These are phyloP conservation scores for Trametes cinnabarina DNA, from an alignment of 768 basidiomycete species.

Conservation along the genomic window DNA sequence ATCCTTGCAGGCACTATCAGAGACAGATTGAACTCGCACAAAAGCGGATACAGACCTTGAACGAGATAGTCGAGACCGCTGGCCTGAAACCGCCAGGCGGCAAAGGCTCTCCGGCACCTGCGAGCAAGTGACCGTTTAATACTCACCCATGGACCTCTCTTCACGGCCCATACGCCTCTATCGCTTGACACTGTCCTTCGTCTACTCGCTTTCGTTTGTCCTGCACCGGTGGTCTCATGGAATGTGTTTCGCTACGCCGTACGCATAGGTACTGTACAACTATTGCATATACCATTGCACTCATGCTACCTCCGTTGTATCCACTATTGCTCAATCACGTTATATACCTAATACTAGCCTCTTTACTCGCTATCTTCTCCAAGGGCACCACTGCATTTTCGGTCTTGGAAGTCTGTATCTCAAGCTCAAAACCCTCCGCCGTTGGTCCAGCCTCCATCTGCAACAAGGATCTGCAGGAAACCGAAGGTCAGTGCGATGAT, in stretches of 20 bases:
- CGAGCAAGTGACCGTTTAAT: background rate
- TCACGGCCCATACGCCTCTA: background rate
- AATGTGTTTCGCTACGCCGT: background rate
- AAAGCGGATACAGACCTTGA: slow-evolving; percentile 62
- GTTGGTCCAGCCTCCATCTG: slow-evolving; percentile 46
- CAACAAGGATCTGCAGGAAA: slow-evolving; percentile 40
- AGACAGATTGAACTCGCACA: slow-evolving; percentile 54
- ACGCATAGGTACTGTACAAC: slow-evolving; percentile 17
- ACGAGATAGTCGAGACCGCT: slow-evolving; percentile 42
- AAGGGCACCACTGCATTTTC: background rate
- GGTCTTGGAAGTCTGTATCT: background rate
- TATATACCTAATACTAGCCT: background rate
- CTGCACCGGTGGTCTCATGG: background rate
- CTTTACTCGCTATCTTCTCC: background rate
- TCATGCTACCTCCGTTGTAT: slow-evolving; percentile 13
- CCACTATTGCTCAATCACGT: slow-evolving; percentile 5
- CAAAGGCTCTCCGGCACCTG: slow-evolving; percentile 4
- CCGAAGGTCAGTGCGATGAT: background rate
- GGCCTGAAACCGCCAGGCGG: slow-evolving; percentile 14
- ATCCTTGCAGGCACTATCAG: slow-evolving; percentile 11
- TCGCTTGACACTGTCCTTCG: slow-evolving; percentile 1
- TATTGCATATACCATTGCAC: slow-evolving; percentile 9
- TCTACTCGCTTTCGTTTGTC: slow-evolving; percentile 3
- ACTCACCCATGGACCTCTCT: background rate
- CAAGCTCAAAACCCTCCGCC: slow-evolving; percentile 37